phyloP scores from a whole-genome alignment of 345 rosid species.

The Rhodomyrtus tomentosa region DNA sequence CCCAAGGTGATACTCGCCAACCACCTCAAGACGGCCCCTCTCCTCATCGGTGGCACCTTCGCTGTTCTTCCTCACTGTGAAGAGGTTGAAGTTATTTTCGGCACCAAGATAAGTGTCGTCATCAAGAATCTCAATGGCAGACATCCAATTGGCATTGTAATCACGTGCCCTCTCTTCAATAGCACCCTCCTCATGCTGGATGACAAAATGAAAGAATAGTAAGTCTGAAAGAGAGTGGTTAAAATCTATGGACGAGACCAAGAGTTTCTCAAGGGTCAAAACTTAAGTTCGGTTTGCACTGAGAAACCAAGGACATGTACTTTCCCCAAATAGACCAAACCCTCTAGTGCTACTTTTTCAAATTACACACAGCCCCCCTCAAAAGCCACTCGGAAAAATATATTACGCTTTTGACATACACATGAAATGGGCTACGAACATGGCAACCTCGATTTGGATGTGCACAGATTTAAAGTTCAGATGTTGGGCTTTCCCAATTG shows the following conservation, averaged over 20 bases:
- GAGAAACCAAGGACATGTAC: neutral
- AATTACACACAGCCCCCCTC: neutral
- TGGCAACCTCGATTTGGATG: neutral
- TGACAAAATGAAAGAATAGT: neutral
- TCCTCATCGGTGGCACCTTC: constrained; percentile 89
- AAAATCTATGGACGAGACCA: neutral
- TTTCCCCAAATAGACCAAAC: neutral
- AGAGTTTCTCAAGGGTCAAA: neutral
- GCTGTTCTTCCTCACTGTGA: constrained; percentile 78
- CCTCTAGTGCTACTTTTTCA: neutral
- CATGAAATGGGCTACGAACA: neutral
- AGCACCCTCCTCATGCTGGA: constrained; percentile 86
- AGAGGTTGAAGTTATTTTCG: constrained; percentile 69
- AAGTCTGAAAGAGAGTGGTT: neutral
- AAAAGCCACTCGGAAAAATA: neutral
- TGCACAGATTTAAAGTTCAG: neutral
- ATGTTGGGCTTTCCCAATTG: neutral
- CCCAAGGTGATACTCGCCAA: constrained; percentile 87
- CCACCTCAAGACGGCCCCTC: constrained; percentile 73
- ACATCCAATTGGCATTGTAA: constrained; percentile 85
- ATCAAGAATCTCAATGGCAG: constrained; percentile 87
- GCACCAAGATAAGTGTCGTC: constrained; percentile 82
- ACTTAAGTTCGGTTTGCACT: neutral
- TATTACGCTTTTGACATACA: neutral
- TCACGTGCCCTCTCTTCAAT: constrained; percentile 89